Conservation (phyloP, 805 yeast species). For the Saturnispora ahearnii region DNA sequence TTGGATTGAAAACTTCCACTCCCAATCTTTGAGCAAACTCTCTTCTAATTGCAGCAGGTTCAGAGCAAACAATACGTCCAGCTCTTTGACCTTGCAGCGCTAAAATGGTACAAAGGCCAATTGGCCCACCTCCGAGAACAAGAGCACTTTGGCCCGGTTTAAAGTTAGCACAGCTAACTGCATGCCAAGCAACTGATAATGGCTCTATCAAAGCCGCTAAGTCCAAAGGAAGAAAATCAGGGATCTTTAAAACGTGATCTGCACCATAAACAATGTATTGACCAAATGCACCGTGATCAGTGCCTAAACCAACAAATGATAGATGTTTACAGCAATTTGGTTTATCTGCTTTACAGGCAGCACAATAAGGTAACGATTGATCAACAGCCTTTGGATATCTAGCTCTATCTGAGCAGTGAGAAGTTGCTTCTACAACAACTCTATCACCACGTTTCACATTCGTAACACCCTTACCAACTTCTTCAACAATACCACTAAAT, state of each 20-base stretch:
- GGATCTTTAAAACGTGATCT: conserved; percentile 28
- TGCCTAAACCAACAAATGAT: conserved; percentile 42
- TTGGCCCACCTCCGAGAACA: conserved; percentile 55
- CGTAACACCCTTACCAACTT: conserved; percentile 38
- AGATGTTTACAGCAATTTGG: conserved; percentile 38
- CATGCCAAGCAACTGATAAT: conserved; percentile 53
- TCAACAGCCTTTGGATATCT: conserved; percentile 24
- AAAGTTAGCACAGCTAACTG: conserved; percentile 40
- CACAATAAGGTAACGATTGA: conserved; percentile 30
- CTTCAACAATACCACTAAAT: conserved; percentile 24
- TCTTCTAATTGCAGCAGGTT: conserved; percentile 54
- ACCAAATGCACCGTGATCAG: conserved; percentile 39
- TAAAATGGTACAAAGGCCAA: conserved; percentile 50
- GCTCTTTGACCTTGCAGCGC: conserved; percentile 43
- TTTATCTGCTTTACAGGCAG: conserved; percentile 34
- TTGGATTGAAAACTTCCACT: conserved; percentile 45
- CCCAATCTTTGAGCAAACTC: conserved; percentile 45
- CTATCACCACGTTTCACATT: conserved; percentile 42
- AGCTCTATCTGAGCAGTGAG: conserved; percentile 35
- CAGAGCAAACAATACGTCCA: conserved; percentile 46
- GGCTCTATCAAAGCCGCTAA: conserved; percentile 49
- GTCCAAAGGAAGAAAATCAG: conserved; percentile 26
- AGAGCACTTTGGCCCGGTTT: conserved; percentile 36
- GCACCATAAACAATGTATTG: conserved; percentile 32
- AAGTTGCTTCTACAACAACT: conserved; percentile 56